Evolutionary conservation across 495 filamentous ascomycete genomes (phyloP), one percentile per base, ranked within the genome.

Genomic region (Recurvomyces mirabilis): DNA sequence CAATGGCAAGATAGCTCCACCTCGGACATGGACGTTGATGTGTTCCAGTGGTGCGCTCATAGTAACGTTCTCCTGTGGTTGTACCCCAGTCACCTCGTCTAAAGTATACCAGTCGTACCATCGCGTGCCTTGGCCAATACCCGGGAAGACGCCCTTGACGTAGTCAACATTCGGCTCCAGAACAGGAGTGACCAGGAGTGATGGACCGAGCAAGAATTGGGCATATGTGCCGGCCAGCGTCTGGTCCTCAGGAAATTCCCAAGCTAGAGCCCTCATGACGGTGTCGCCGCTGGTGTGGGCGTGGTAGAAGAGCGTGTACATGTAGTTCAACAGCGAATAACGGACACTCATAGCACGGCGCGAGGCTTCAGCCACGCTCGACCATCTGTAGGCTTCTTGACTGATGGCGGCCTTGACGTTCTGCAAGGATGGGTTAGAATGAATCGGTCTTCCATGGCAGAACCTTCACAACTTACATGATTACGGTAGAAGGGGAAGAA

Each of bases 401-500:
- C 71, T 49, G 41, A 69, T 70, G 15, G 79, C 72, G 1, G 66
- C 66, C 15, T 80, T 64, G 2, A 65, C 66, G 56, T 89, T 87
- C 65, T 93, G 85, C 60, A 89, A 89, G 3, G n/a, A n/a, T n/a
- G n/a, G n/a, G n/a, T n/a, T n/a, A n/a, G n/a, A n/a, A n/a, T n/a
- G n/a, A n/a, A 14, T 4, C 12, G n/a, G n/a, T n/a, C n/a, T n/a
- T n/a, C n/a, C n/a, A n/a, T n/a, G n/a, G n/a, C n/a, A n/a, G n/a
- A n/a, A n/a, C n/a, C n/a, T n/a, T n/a, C n/a, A n/a, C n/a, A n/a
- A n/a, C n/a, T n/a, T n/a, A n/a, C n/a, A n/a, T n/a, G n/a, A n/a
- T n/a, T n/a, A n/a, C 84, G 73, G 60, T 88, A 93, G 65, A 91
- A 93, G 4, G 84, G 82, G 66, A 88, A 87, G 68, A 93, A 91